Conservation (phyloP, 1,284 basidiomycete genomes). For the Coniferiporia weirii region DNA sequence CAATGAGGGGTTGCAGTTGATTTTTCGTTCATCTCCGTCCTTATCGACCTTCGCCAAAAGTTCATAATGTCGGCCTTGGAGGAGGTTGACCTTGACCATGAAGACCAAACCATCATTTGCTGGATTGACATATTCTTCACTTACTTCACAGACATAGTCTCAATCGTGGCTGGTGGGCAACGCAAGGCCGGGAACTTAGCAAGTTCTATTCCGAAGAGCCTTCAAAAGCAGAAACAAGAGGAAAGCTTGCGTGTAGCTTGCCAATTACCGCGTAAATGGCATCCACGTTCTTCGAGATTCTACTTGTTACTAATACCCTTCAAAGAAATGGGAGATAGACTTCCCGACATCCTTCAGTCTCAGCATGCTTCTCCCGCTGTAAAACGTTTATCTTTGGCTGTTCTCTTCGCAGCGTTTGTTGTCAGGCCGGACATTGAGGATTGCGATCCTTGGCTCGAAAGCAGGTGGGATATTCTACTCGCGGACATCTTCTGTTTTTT, state of each 20-base stretch:
- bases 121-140: slow-evolving; percentile 62
- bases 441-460: slow-evolving; percentile 8
- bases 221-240: slow-evolving; percentile 40
- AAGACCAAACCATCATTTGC: slow-evolving; percentile 35
- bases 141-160: slow-evolving; percentile 41
- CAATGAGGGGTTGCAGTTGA: neutral
- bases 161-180: slow-evolving; percentile 32
- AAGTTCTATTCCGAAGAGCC: slow-evolving; percentile 25
- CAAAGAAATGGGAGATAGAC: neutral
- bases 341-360: slow-evolving; percentile 42
- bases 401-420: slow-evolving; percentile 52
- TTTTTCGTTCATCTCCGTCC: neutral
- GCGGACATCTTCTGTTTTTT: neutral
- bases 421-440: slow-evolving; percentile 39
- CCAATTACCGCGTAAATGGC: slow-evolving; percentile 55
- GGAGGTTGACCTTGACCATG: neutral
- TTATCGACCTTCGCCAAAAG: slow-evolving; percentile 8
- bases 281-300: slow-evolving; percentile 15
- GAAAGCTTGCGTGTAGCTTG: slow-evolving; percentile 50
- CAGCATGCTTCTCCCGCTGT: slow-evolving; percentile 51
- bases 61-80: neutral
- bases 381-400: slow-evolving; percentile 46
- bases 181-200: slow-evolving; percentile 16
- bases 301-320: no score
- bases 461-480: slow-evolving; percentile 5